These are phyloP conservation scores for Gaultheria prostrata DNA, from an alignment of 148 eudicot species.

Conservation along the genomic window DNA sequence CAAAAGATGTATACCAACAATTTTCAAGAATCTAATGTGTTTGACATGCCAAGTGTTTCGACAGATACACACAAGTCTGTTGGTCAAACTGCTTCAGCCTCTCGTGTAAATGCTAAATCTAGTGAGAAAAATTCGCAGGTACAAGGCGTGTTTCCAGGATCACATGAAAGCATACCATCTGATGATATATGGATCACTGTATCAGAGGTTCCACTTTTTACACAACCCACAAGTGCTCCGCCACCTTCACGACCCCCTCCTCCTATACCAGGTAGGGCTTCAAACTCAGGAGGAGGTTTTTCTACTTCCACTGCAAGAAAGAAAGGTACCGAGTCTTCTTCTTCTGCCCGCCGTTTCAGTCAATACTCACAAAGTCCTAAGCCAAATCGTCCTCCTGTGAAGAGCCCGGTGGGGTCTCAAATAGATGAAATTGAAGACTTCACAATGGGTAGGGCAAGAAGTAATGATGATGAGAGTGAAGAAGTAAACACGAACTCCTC, in stretches of 20 bases:
- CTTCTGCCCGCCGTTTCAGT: constrained; percentile 33
- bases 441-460: constrained; percentile 49
- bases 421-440: constrained; percentile 81
- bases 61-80: constrained; percentile 46
- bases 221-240: constrained; percentile 89
- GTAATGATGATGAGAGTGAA: constrained; percentile 52
- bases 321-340: constrained; percentile 48
- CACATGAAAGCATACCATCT: constrained; percentile 42
- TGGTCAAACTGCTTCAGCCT: constrained; percentile 52
- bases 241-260: constrained; percentile 99
- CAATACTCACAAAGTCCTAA: constrained; percentile 52
- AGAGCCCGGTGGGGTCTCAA: constrained; percentile 46
- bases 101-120: constrained; percentile 27
- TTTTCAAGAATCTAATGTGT: constrained; percentile 58
- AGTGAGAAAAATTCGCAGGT: constrained; percentile 41
- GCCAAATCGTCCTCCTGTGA: constrained; percentile 35
- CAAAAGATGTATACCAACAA: constrained; percentile 46
- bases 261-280: constrained; percentile 58
- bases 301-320: constrained; percentile 52
- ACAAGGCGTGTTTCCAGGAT: constrained; percentile 38
- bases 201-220: constrained; percentile 87
- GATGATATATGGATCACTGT: constrained; percentile 93
- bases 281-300: constrained; percentile 48
- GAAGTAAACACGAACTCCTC: constrained; percentile 63
- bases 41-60: constrained; percentile 64